Evolutionary conservation across 192 early-diverging fungal species (phyloP).

Genomic region (Spizellomyces sp.): DNA sequence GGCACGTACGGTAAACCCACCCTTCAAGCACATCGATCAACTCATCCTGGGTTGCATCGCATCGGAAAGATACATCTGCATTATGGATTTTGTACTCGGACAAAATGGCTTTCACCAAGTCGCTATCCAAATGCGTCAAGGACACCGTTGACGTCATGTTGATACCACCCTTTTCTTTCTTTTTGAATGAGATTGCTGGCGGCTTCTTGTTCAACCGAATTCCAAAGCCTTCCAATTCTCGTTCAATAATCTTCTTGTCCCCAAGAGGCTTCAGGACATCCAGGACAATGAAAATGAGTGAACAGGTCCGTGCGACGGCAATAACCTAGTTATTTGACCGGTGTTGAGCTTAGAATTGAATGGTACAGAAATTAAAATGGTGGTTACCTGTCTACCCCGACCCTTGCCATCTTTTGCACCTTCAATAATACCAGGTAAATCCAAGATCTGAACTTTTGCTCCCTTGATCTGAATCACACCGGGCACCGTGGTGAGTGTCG

Average conservation of each 20-base stretch:
- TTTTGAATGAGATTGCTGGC: conserved; percentile 92
- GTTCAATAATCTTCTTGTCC: conserved; percentile 93
- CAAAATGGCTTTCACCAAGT: conserved; percentile 91
- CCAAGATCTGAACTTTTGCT: conserved; percentile 98
- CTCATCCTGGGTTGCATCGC: conserved; percentile 92
- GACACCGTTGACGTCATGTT: conserved; percentile 92
- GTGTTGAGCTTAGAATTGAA: not conserved
- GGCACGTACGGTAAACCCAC: conserved; percentile 24
- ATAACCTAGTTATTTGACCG: conserved; percentile 90
- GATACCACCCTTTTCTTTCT: conserved; percentile 99
- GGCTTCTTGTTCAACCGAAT: conserved; percentile 97
- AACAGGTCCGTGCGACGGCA: conserved; percentile 96
- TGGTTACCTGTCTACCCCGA: conserved; percentile 94
- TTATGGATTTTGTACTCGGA: conserved; percentile 96
- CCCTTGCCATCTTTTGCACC: conserved; percentile 99
- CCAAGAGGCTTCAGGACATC: conserved; percentile 97
- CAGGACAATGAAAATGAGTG: conserved; percentile 93
- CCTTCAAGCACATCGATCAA: conserved; percentile 98
- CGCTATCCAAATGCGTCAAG: conserved; percentile 83
- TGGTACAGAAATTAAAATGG: not conserved
- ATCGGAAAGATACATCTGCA: conserved; percentile 92
- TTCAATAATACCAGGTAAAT: conserved; percentile 97
- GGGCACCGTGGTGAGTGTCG: conserved; percentile 98
- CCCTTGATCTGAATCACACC: conserved; percentile 95
- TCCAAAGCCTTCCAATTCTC: conserved; percentile 95